Evolutionary conservation across 208 protist species (phyloP).

Genomic region (Trypanosoma vivax): DNA sequence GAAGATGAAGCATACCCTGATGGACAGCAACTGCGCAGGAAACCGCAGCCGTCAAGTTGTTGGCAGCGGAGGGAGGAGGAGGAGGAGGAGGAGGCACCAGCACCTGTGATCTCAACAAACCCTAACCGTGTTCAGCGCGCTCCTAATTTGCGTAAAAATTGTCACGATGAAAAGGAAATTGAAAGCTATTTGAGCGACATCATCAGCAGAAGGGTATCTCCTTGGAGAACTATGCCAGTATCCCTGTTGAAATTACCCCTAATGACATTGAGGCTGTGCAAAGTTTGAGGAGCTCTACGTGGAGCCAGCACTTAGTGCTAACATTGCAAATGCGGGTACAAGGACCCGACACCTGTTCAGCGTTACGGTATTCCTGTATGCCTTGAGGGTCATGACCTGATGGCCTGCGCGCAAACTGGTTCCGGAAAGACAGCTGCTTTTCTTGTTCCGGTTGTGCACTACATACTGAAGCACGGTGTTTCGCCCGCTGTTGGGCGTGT

Average conservation of each 20-base stretch:
- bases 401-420: constrained; percentile 98
- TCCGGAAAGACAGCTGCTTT: constrained; percentile 99
- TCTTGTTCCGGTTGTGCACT: constrained; percentile 94
- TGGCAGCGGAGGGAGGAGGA: no score
- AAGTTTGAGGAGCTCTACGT: constrained; percentile 82
- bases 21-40: no score
- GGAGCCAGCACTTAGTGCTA: constrained; percentile 79
- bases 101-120: constrained; percentile 19
- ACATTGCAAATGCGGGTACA: constrained; percentile 94
- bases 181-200: constrained; percentile 61
- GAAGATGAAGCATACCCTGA: no score
- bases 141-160: constrained; percentile 63
- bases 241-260: constrained; percentile 82
- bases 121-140: constrained; percentile 47
- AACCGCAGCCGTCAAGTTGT: no score
- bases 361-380: constrained; percentile 95
- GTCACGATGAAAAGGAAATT: constrained; percentile 62
- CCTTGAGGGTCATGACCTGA: constrained; percentile 90
- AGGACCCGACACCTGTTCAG: constrained; percentile 97
- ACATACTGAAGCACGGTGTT: constrained; percentile 89
- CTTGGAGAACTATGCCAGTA: constrained; percentile 79
- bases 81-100: no score
- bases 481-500: constrained; percentile 49
- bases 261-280: constrained; percentile 59
- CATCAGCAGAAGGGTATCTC: constrained; percentile 75